phyloP scores from a whole-genome alignment of 192 early-diverging fungal genomes.

The Coemansia sp. region DNA sequence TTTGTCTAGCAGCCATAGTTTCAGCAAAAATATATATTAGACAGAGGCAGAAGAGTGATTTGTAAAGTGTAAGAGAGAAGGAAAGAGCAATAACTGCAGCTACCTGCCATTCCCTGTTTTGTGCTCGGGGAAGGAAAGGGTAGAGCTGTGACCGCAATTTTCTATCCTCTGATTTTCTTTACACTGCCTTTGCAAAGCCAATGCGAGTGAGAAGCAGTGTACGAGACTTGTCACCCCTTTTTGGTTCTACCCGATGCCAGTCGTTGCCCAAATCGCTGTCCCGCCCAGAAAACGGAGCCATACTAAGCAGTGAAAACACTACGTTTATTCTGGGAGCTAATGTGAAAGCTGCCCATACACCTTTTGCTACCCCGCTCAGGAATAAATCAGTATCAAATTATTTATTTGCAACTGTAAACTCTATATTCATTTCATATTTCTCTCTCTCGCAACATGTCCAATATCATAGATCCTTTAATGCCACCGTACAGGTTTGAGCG shows the following conservation, averaged over 20 bases:
- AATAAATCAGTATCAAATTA: background rate
- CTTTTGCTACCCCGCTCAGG: background rate
- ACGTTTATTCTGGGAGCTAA: background rate
- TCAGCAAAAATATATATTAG: background rate
- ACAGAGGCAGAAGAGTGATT: background rate
- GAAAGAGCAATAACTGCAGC: background rate
- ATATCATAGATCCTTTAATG: conserved; percentile 54
- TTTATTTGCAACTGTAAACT: background rate
- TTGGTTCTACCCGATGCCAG: background rate
- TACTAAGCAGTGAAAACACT: background rate
- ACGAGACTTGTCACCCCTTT: no score
- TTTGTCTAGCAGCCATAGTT: background rate
- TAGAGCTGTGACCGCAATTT: background rate
- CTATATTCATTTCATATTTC: background rate
- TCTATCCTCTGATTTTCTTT: background rate
- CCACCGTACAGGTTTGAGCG: conserved; percentile 84
- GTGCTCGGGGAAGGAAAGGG: background rate
- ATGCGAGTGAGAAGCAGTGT: background rate
- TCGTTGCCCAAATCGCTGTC: background rate
- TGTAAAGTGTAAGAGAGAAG: background rate
- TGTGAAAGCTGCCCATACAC: background rate
- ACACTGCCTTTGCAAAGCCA: background rate
- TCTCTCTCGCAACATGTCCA: conserved; percentile 15
- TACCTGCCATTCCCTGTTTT: background rate
- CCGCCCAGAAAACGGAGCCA: background rate